Base-by-base conservation (phyloP, 2,329 filamentous ascomycete genomes). In the Microsporum audouinii region DNA sequence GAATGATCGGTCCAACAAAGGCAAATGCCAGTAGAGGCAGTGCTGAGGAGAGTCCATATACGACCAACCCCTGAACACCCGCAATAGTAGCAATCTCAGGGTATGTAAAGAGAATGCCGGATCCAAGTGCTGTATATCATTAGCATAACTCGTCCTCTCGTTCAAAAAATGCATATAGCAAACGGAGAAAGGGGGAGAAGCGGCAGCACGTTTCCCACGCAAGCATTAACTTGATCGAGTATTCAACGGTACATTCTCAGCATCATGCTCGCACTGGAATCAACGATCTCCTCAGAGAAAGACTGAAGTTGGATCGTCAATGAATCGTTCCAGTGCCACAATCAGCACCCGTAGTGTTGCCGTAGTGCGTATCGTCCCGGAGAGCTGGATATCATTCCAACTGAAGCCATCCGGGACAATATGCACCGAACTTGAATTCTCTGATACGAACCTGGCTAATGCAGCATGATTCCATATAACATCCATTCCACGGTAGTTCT, bases 141-240 rank as follows among this genome's bases (percentile, higher is more conserved):
- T 75, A 71, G 65, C 60, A 67, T 67, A 66, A 60, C 61, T 60
- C 58, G 61, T 49, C 31, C 60, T 43, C 27, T 41, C 17, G n/a
- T 55, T 45, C 14, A 61, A 64, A 64, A 67, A 59, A 61, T 63
- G 64, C 63, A 56, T 43, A 45, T 27, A 51, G n/a, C 39, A 64
- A 60, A 63, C 60, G 68, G 66, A 71, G 73, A 75, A 72, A 77
- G 76, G 78, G 69, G 71, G 66, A 69, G 73, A 84, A 89, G 88
- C 88, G 88, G 88, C 88, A 91, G 88, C 88, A 92, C 89, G 82
- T 91, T 92, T 88, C 89, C 86, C 89, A 92, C 89, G 89, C 89
- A 94, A 94, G 89, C 87, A 91, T 92, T 94, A 92, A 89, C 89
- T 94, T 94, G 89, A 89, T 94, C 89, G 88, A 92, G 88, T 92